Percentiles rank a stretch among this genome's conserved stretches.
Conservation (phyloP, 1,139 yeast species). For the Kodamaea anthophila region DNA sequence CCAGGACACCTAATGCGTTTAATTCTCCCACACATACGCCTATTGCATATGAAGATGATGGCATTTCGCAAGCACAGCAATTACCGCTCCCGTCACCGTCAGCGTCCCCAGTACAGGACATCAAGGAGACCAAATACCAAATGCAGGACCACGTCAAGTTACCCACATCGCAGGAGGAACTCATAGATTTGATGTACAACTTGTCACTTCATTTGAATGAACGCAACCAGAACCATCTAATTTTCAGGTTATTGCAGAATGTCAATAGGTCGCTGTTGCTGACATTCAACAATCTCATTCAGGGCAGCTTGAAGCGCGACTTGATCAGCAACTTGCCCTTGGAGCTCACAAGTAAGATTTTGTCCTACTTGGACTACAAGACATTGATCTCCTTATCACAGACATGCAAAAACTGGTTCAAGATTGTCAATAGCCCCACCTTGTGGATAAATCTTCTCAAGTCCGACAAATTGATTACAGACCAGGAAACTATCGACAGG, state of each 20-base stretch:
- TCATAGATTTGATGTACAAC: conserved; percentile 30
- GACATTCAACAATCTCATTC: conserved; percentile 54
- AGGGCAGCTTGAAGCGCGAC: conserved; percentile 64
- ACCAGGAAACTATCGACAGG: conserved; percentile 27
- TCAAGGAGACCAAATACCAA: conserved; percentile 10
- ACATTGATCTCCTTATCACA: conserved; percentile 57
- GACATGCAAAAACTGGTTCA: conserved; percentile 70
- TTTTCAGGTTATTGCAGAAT: conserved; percentile 60
- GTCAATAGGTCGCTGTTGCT: conserved; percentile 67
- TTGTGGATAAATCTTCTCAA: conserved; percentile 56
- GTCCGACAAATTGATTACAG: conserved; percentile 47
- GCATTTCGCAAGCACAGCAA: conserved; percentile 26
- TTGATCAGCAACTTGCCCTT: conserved; percentile 64
- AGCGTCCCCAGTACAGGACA: conserved; percentile 53
- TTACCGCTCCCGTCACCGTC: conserved; percentile 64
- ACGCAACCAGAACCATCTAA: conserved; percentile 37
- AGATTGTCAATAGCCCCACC: conserved; percentile 50
- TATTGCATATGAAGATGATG: conserved; percentile 28
- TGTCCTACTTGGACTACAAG: conserved; percentile 57
- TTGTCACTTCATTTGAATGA: conserved; percentile 33
- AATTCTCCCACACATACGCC: conserved; percentile 35
- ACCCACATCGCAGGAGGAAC: conserved; percentile 38
- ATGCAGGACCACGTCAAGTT: conserved; percentile 20
- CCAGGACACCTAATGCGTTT: conserved; percentile 28
- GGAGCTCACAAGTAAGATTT: conserved; percentile 68